A percentile compares a stretch with the other conserved stretches of the same genome.
Evolutionary conservation across 202 grass and related monocot genomes (phyloP).

Genomic region (Panicum virgatum): DNA sequence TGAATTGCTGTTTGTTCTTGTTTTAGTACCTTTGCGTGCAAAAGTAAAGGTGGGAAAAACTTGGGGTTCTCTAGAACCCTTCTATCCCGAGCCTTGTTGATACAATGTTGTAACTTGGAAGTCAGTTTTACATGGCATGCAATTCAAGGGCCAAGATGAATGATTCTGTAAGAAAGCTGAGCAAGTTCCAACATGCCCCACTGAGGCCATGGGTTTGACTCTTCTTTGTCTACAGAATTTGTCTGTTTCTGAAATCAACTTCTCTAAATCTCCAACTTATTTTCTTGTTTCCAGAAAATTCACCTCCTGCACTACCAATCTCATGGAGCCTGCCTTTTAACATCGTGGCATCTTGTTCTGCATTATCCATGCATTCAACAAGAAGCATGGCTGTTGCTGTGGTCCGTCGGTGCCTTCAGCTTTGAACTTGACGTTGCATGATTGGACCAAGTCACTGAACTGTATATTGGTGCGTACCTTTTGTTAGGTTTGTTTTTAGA

Average conservation of each 20-base stretch:
- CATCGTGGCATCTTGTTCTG: not conserved
- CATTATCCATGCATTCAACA: not conserved
- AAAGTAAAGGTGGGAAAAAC: conserved; percentile 88
- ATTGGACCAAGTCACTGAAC: not conserved
- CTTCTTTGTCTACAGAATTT: not conserved
- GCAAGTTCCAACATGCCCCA: conserved; percentile 3
- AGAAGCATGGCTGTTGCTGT: not conserved
- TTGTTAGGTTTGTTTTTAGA: not conserved
- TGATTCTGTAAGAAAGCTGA: not conserved
- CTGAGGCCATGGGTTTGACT: not conserved
- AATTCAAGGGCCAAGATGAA: not conserved
- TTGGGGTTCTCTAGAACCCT: conserved; percentile 92
- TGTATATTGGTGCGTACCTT: not conserved
- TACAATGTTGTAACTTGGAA: conserved; percentile 16
- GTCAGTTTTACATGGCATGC: conserved; percentile 5
- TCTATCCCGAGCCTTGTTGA: conserved; percentile 46
- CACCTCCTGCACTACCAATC: not conserved
- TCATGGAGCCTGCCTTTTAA: not conserved
- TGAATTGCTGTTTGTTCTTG: conserved; percentile 41
- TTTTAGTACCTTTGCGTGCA: conserved; percentile 77
- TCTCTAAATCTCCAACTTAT: not conserved
- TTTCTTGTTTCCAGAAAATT: not conserved
- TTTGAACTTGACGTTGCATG: not conserved
- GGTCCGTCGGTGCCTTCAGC: not conserved
- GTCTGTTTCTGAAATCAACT: not conserved